Percentiles rank a stretch among this genome's conserved stretches.
Conservation (phyloP, 148 eudicot species). For the Heliosperma pusillum region DNA sequence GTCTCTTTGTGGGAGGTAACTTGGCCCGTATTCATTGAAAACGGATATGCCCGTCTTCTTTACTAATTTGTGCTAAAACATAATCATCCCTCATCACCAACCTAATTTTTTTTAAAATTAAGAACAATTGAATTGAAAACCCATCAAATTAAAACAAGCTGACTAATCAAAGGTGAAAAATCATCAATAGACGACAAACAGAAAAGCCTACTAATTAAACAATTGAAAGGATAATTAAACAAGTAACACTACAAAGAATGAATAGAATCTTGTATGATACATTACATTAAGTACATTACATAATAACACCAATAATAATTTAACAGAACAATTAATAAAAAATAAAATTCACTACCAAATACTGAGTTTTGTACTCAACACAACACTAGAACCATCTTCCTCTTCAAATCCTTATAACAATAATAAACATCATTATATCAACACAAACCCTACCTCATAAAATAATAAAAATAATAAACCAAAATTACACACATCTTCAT, state of each 20-base stretch:
- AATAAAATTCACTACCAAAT: neutral
- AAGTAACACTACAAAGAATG: constrained; percentile 23
- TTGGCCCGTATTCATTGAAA: too few species aligned
- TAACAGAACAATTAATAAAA: too few species aligned
- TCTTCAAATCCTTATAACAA: neutral
- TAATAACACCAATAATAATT: neutral
- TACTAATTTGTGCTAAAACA: too few species aligned
- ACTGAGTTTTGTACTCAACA: neutral
- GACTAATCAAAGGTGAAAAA: neutral
- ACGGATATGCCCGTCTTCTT: too few species aligned
- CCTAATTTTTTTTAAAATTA: too few species aligned
- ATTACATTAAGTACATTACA: constrained; percentile 4
- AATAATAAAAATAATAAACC: neutral
- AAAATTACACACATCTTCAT: constrained; percentile 12
- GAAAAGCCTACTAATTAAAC: neutral
- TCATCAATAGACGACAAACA: neutral
- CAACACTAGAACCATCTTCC: neutral
- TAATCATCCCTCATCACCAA: neutral
- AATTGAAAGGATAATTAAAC: neutral
- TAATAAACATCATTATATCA: constrained; percentile 20
- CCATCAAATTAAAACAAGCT: neutral
- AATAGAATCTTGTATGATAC: constrained; percentile 30
- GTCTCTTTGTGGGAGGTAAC: too few species aligned
- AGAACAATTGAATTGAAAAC: too few species aligned
- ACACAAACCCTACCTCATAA: constrained; percentile 16